Percentiles rank a stretch among this genome's conserved stretches.
Conservation (phyloP, 768 basidiomycete species). For the Naganishia antarctica region DNA sequence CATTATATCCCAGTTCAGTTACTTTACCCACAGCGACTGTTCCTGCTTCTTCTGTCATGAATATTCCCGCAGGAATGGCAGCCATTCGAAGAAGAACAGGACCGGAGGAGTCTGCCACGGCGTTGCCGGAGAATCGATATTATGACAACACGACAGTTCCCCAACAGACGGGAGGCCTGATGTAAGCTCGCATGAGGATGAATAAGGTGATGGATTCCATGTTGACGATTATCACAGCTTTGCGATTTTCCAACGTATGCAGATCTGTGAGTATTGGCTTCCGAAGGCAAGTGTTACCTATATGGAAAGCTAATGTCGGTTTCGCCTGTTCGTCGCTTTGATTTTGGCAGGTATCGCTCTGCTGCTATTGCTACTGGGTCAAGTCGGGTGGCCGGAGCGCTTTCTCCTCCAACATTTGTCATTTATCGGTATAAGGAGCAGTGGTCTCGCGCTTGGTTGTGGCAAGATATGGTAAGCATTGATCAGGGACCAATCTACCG, state of each 20-base stretch:
- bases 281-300: not conserved
- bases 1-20: not conserved
- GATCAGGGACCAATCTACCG: too few species aligned
- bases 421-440: slow-evolving; percentile 1
- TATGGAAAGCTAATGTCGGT: not conserved
- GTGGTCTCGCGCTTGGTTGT: slow-evolving; percentile 4
- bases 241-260: not conserved
- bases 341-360: not conserved
- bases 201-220: not conserved
- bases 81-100: not conserved
- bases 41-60: not conserved
- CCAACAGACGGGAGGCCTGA: not conserved
- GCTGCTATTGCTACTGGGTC: not conserved
- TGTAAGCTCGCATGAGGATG: not conserved
- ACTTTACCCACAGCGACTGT: not conserved
- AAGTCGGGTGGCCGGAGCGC: slow-evolving; percentile 9
- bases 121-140: not conserved
- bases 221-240: not conserved
- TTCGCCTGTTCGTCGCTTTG: not conserved
- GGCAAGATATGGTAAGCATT: slow-evolving; percentile 12
- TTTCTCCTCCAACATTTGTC: slow-evolving; percentile 4
- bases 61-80: not conserved
- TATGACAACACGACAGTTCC: not conserved
- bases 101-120: not conserved
- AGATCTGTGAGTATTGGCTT: not conserved